Conservation (phyloP, 129 eudicot genomes). For the Flaveria linearis region DNA sequence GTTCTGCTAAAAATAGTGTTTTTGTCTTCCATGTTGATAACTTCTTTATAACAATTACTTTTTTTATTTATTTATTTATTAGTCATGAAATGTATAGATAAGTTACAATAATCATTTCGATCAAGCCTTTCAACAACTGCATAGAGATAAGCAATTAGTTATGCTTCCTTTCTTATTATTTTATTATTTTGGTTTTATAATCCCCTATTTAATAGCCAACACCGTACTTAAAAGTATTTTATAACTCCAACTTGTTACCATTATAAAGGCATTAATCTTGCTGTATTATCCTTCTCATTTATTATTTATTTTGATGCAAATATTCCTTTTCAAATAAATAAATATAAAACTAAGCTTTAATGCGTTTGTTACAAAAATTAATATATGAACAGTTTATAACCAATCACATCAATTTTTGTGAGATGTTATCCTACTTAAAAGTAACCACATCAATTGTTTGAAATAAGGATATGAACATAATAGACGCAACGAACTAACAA, state of each 20-base stretch:
- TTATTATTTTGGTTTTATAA: background rate
- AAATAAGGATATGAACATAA: too few species aligned
- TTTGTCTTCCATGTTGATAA: too few species aligned
- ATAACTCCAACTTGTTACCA: constrained; percentile 13
- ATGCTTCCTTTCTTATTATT: background rate
- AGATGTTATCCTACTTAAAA: too few species aligned
- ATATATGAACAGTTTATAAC: too few species aligned
- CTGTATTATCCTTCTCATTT: background rate
- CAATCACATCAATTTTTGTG: too few species aligned
- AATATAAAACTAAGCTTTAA: too few species aligned
- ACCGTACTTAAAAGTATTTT: constrained; percentile 8
- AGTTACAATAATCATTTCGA: constrained; percentile 20
- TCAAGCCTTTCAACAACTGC: constrained; percentile 1
- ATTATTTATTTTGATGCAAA: background rate
- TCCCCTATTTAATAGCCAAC: background rate
- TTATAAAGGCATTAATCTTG: background rate
- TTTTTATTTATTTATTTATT: too few species aligned
- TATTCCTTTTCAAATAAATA: background rate
- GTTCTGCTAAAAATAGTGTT: too few species aligned
- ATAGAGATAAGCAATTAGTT: constrained; percentile 7
- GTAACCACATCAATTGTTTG: too few species aligned
- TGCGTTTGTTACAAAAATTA: too few species aligned
- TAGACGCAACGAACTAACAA: too few species aligned
- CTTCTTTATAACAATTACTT: too few species aligned
- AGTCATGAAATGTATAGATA: constrained; percentile 4